Evolutionary conservation across 805 yeast genomes (phyloP).

Genomic region (Komagataella phaffii): DNA sequence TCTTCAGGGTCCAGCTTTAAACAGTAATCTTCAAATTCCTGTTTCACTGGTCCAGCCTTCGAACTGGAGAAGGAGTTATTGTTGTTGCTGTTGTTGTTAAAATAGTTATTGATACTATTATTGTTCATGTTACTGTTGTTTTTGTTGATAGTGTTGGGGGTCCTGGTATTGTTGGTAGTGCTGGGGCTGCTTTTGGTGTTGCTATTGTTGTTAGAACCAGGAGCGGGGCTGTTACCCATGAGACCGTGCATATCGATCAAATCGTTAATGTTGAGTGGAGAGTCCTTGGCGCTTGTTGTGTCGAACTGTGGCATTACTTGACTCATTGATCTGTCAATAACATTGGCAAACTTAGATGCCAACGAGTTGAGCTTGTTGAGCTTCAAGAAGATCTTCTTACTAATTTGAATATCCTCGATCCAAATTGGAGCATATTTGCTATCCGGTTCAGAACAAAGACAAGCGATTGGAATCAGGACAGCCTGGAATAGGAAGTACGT

Average conservation of each 20-base stretch:
- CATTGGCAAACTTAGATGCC: conserved; percentile 29
- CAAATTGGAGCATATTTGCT: conserved; percentile 30
- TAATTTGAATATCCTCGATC: conserved; percentile 27
- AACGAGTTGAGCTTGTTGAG: conserved; percentile 28
- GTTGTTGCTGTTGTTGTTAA: conserved; percentile 1
- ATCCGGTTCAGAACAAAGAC: conserved; percentile 35
- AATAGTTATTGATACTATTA: not conserved
- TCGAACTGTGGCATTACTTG: not conserved
- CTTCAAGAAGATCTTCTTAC: conserved; percentile 23
- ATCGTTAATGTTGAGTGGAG: conserved; percentile 1
- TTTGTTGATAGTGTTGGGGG: conserved; percentile 1
- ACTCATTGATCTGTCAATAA: conserved; percentile 20
- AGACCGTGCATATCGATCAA: conserved; percentile 8
- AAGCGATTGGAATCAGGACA: conserved; percentile 40
- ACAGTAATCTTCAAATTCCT: not conserved
- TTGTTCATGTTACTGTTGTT: conserved; percentile 1
- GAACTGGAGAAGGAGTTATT: conserved; percentile 1
- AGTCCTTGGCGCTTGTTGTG: not conserved
- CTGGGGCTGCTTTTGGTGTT: not conserved
- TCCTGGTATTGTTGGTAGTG: conserved; percentile 1
- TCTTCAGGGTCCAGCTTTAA: not conserved
- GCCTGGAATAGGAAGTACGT: conserved; percentile 54
- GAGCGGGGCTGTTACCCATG: conserved; percentile 5
- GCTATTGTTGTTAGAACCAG: conserved; percentile 1
- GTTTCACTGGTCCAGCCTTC: not conserved